Evolutionary conservation across 116 monocot genomes (phyloP).

Genomic region (Cymodocea nodosa): DNA sequence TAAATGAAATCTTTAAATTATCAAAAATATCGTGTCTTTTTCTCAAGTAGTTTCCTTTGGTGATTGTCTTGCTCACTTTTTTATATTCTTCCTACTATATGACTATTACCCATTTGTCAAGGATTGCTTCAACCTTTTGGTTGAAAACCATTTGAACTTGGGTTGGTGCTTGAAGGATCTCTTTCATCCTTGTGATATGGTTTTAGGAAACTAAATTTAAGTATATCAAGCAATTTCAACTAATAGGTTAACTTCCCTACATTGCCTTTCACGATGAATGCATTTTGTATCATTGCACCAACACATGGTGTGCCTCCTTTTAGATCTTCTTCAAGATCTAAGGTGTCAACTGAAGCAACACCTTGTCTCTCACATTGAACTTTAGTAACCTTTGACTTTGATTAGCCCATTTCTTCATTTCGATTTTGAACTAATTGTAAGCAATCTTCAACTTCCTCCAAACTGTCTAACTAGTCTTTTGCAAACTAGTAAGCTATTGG

Average conservation of each 20-base stretch:
- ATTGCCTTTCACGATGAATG: neutral
- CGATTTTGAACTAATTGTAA: neutral
- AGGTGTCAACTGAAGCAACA: neutral
- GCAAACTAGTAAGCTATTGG: neutral
- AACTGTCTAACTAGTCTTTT: neutral
- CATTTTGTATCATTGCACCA: neutral
- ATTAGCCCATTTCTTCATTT: neutral
- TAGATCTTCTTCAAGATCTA: neutral
- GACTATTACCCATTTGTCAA: too few species aligned
- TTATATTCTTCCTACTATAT: neutral
- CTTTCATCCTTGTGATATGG: neutral
- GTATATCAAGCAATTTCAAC: neutral
- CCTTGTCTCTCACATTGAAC: neutral
- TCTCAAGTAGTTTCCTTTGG: too few species aligned
- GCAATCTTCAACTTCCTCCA: neutral
- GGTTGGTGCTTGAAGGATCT: too few species aligned
- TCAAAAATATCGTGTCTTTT: too few species aligned
- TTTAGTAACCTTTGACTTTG: neutral
- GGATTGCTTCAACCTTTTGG: too few species aligned
- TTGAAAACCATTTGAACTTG: too few species aligned
- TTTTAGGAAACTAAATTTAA: too few species aligned
- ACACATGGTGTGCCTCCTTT: neutral
- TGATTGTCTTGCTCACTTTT: too few species aligned
- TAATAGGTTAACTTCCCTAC: too few species aligned
- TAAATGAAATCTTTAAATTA: too few species aligned